These are phyloP conservation scores for Colletotrichum chrysophilum DNA, from an alignment of 2,329 filamentous ascomycete species.

Conservation along the genomic window DNA sequence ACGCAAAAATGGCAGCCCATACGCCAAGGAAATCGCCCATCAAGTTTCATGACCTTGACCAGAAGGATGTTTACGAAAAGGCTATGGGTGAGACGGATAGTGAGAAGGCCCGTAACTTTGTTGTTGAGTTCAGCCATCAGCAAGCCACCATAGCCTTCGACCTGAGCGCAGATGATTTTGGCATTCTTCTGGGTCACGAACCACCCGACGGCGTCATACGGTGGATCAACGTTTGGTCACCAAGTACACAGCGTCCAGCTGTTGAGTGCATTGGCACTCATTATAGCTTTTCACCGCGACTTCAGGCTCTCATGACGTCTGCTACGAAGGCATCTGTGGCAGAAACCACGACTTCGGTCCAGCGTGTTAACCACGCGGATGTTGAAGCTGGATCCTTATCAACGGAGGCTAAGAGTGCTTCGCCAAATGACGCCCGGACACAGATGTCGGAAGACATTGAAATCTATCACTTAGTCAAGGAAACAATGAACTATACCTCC, in stretches of 20 bases:
- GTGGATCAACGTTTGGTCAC: constrained; percentile 81
- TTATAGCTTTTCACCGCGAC: constrained; percentile 72
- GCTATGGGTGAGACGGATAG: constrained; percentile 46
- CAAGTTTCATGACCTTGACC: constrained; percentile 60
- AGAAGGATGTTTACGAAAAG: constrained; percentile 46
- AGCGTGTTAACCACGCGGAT: background rate
- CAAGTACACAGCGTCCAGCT: constrained; percentile 61
- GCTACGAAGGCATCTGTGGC: constrained; percentile 10
- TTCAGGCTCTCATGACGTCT: constrained; percentile 68
- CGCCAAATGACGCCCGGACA: constrained; percentile 11
- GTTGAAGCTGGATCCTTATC: background rate
- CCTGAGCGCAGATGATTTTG: constrained; percentile 47
- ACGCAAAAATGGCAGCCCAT: background rate
- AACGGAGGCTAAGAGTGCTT: constrained; percentile 6
- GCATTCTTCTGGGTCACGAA: constrained; percentile 36
- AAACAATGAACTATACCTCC: constrained; percentile 79
- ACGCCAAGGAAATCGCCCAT: background rate
- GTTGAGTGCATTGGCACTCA: constrained; percentile 61
- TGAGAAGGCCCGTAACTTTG: constrained; percentile 59
- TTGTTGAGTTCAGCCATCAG: constrained; percentile 67
- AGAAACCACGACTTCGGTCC: background rate
- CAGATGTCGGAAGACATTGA: constrained; percentile 30
- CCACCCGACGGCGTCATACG: constrained; percentile 46
- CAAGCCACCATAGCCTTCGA: constrained; percentile 62
- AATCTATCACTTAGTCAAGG: constrained; percentile 62